These are phyloP conservation scores for Osmanthus fragrans DNA, from an alignment of 257 asterid genomes.

Conservation along the genomic window DNA sequence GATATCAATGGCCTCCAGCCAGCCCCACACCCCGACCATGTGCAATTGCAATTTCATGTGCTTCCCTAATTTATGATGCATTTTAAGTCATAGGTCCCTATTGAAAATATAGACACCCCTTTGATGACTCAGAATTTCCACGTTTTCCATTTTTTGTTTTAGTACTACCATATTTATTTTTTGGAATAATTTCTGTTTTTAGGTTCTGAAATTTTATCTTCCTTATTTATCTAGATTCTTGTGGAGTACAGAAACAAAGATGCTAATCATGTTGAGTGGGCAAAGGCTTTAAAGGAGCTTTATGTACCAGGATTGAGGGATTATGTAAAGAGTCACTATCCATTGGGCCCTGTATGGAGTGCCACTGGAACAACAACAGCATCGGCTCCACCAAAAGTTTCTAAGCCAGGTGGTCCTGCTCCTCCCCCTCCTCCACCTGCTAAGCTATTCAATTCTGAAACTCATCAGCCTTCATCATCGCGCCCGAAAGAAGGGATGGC, in stretches of 20 bases:
- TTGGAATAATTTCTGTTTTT: neutral
- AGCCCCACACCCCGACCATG: neutral
- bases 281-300: slow-evolving; percentile 88
- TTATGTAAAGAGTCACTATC: slow-evolving; percentile 82
- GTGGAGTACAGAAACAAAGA: slow-evolving; percentile 92
- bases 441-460: slow-evolving; percentile 67
- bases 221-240: slow-evolving; percentile 54
- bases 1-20: neutral
- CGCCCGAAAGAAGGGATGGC: slow-evolving; percentile 87
- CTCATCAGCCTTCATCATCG: slow-evolving; percentile 72
- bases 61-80: neutral
- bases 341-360: slow-evolving; percentile 96
- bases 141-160: neutral
- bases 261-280: slow-evolving; percentile 94
- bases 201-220: slow-evolving; percentile 10
- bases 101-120: neutral
- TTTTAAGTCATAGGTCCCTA: neutral
- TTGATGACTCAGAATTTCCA: neutral
- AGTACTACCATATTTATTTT: neutral
- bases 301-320: slow-evolving; percentile 94
- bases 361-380: slow-evolving; percentile 62
- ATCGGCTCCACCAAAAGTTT: slow-evolving; percentile 58
- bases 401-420: slow-evolving; percentile 62
- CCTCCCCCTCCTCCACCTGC: slow-evolving; percentile 95
- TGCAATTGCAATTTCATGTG: neutral